These are phyloP conservation scores for Trichosporon sp. DNA, from an alignment of 1,284 basidiomycete genomes.

Conservation along the genomic window DNA sequence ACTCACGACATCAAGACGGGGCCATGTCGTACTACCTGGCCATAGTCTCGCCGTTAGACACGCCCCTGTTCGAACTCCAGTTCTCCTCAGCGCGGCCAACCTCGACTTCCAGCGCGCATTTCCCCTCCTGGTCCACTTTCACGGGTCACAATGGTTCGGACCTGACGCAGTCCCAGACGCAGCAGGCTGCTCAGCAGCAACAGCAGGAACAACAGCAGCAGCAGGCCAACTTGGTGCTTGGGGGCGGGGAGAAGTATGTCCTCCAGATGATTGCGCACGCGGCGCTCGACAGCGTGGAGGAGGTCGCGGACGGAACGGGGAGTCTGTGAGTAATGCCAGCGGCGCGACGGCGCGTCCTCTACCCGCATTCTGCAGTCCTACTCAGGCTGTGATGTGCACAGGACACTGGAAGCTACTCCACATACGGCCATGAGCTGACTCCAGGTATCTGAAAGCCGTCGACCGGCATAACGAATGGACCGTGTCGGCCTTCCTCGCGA, in stretches of 20 bases:
- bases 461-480: slow-evolving; percentile 98
- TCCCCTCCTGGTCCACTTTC: slow-evolving; percentile 56
- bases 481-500: slow-evolving; percentile 88
- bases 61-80: slow-evolving; percentile 55
- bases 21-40: slow-evolving; percentile 58
- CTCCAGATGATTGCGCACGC: slow-evolving; percentile 97
- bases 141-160: slow-evolving; percentile 42
- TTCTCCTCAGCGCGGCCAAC: slow-evolving; percentile 41
- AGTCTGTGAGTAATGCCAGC: slow-evolving; percentile 72
- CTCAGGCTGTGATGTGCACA: no score
- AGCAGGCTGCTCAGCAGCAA: neutral
- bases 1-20: neutral
- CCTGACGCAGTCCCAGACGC: slow-evolving; percentile 22
- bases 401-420: no score
- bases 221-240: slow-evolving; percentile 16
- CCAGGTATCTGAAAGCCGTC: slow-evolving; percentile 85
- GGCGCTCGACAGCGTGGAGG: slow-evolving; percentile 86
- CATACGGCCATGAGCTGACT: slow-evolving; percentile 9
- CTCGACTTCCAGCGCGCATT: slow-evolving; percentile 29
- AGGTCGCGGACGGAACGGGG: slow-evolving; percentile 80
- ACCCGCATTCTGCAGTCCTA: no score
- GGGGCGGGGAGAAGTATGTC: slow-evolving; percentile 74
- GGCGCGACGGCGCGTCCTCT: no score
- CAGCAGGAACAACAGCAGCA: slow-evolving; percentile 22
- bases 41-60: slow-evolving; percentile 55